Evolutionary conservation across 345 rosid genomes (phyloP).

Genomic region (Populus ilicifolia): DNA sequence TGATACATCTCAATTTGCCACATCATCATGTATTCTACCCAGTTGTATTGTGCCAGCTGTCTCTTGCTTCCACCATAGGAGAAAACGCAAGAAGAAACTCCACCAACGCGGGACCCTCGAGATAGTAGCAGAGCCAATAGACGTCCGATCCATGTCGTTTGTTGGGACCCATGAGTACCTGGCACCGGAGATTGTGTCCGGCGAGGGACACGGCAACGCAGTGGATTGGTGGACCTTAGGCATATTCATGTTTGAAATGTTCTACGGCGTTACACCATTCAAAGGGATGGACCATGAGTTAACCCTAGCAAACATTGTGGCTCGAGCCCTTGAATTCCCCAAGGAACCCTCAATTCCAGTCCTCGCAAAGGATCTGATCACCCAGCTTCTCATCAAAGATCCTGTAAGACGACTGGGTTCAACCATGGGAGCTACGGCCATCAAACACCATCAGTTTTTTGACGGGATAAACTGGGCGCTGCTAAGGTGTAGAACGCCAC

Average conservation of each 20-base stretch:
- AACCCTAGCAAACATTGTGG: slow-evolving; percentile 56
- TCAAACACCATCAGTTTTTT: slow-evolving; percentile 52
- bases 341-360: slow-evolving; percentile 46
- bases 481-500: slow-evolving; percentile 50
- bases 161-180: slow-evolving; percentile 67
- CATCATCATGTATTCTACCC: slow-evolving; percentile 54
- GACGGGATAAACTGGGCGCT: slow-evolving; percentile 60
- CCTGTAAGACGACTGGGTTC: slow-evolving; percentile 51
- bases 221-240: slow-evolving; percentile 81
- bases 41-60: slow-evolving; percentile 53
- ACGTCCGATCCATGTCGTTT: slow-evolving; percentile 59
- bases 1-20: slow-evolving; percentile 17
- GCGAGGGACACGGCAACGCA: slow-evolving; percentile 63
- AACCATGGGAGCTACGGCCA: slow-evolving; percentile 47
- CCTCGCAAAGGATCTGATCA: slow-evolving; percentile 47
- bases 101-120: slow-evolving; percentile 28
- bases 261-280: slow-evolving; percentile 54
- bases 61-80: slow-evolving; percentile 42
- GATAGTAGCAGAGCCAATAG: slow-evolving; percentile 58
- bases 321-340: slow-evolving; percentile 61
- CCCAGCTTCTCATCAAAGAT: slow-evolving; percentile 52
- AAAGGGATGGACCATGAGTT: slow-evolving; percentile 53
- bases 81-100: slow-evolving; percentile 28
- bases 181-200: slow-evolving; percentile 60
- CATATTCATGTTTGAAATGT: slow-evolving; percentile 51